Base-by-base conservation (phyloP, 2,329 filamentous ascomycete genomes). In the Penicillium italicum region DNA sequence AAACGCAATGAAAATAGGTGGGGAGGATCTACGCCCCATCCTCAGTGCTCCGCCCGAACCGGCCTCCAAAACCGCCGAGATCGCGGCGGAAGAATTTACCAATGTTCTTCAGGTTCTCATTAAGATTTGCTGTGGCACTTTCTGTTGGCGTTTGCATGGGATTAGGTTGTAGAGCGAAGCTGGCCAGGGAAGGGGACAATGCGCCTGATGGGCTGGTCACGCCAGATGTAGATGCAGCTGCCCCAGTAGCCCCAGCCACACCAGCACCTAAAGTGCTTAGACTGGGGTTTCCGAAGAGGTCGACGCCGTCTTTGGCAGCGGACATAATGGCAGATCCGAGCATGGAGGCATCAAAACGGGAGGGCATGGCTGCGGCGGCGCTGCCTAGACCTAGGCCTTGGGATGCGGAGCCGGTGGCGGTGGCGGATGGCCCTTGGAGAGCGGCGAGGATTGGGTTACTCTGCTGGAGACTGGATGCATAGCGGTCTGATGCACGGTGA, bases 1-100 rank as follows among this genome's bases (percentile, higher is more conserved):
- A 22, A 16, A 30, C 16, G n/a, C 9, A 50, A 46, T 14, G 44
- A 31, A 24, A 47, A 28, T 26, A 44, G 24, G n/a, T 18, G 8
- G 20, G 20, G 10, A 33, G 16, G 12, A 45, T 16, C 49, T 58
- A 60, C n/a, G 41, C 20, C 36, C 53, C 47, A 57, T 66, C 63
- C 41, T 66, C 63, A 18, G 54, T 45, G 18, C 55, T 61, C 36
- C 61, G 59, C 44, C 88, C 89, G 71, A 92, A 92, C 62, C 88
- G 78, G 11, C 83, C 84, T 2, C 89, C 87, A 61, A 93, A 82
- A 2, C 86, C 85, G 30, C 89, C 89, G 60, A 93, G 86, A 77
- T 97, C 93, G 60, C 93, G 80, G 60, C 88, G 86, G 78, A 97
- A 97, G 76, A 97, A 97, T 75, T 96, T 97, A 24, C 93, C 93